These are phyloP conservation scores for Lipomyces yamadae DNA, from an alignment of 805 yeast species.

Conservation along the genomic window DNA sequence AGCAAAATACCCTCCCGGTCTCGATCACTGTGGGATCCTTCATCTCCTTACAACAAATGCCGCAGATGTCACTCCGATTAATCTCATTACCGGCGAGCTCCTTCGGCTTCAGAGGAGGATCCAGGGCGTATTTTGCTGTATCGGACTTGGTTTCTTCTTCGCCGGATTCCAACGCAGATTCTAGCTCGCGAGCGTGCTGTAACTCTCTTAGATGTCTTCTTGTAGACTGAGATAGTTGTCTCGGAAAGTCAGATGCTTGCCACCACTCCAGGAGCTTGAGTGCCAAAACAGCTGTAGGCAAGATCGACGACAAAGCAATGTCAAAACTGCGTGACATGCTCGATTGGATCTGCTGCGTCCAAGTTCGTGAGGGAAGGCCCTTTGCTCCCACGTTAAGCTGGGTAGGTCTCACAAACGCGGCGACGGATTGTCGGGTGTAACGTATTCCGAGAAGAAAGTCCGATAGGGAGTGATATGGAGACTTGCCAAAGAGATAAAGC, in stretches of 20 bases:
- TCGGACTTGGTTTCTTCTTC: slow-evolving; percentile 33
- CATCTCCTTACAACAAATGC: slow-evolving; percentile 67
- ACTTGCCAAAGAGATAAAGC: slow-evolving; percentile 66
- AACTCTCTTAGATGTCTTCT: slow-evolving; percentile 29
- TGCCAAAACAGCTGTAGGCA: slow-evolving; percentile 81
- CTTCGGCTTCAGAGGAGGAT: slow-evolving; percentile 29
- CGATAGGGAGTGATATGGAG: slow-evolving; percentile 65
- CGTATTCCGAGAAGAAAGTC: slow-evolving; percentile 66
- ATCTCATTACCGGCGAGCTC: slow-evolving; percentile 34
- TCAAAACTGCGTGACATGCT: slow-evolving; percentile 15
- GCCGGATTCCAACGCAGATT: slow-evolving; percentile 15
- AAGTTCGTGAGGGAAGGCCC: background rate
- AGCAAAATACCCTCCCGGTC: slow-evolving; percentile 89
- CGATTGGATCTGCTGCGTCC: background rate
- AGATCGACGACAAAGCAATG: slow-evolving; percentile 49
- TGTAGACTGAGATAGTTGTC: slow-evolving; percentile 48
- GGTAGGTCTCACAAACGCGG: background rate
- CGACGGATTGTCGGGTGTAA: slow-evolving; percentile 60
- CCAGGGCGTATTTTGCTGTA: slow-evolving; percentile 42
- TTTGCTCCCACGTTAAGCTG: background rate
- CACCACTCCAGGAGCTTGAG: slow-evolving; percentile 93
- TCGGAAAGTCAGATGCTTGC: slow-evolving; percentile 75
- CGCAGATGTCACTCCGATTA: slow-evolving; percentile 54
- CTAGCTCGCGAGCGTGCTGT: slow-evolving; percentile 5
- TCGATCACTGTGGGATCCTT: slow-evolving; percentile 85